Evolutionary conservation across 2,329 filamentous ascomycete species (phyloP).

Genomic region (Talaromyces sp.): DNA sequence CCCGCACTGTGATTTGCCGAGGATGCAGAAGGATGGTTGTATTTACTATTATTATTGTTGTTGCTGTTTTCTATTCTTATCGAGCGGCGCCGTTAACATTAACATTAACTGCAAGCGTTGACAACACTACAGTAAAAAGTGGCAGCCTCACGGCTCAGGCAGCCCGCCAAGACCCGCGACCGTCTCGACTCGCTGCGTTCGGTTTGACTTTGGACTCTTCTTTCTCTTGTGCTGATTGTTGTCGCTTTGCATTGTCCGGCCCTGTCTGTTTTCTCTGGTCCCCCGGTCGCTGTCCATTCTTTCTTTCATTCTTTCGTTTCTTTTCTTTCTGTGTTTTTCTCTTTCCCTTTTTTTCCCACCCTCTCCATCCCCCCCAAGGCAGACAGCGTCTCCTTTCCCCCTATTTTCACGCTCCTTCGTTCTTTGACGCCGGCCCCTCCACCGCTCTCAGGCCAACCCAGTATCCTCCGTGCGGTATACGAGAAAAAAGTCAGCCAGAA

Average conservation of each 20-base stretch:
- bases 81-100: not conserved
- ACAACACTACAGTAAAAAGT: too few relatives aligned
- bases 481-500: too few relatives aligned
- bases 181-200: not conserved
- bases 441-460: not conserved
- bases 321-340: not conserved
- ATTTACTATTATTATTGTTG: too few relatives aligned
- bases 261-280: not conserved
- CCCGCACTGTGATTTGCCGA: not conserved
- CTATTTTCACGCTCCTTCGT: slow-evolving; percentile 13
- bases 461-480: too few relatives aligned
- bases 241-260: not conserved
- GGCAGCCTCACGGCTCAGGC: slow-evolving; percentile 4
- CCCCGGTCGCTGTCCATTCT: slow-evolving; percentile 6
- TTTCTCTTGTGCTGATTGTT: not conserved
- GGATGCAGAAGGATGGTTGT: not conserved
- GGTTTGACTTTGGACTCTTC: not conserved
- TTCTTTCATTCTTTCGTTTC: slow-evolving; percentile 9
- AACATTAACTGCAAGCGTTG: too few relatives aligned
- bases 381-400: slow-evolving; percentile 14
- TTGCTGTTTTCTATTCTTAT: too few relatives aligned
- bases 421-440: slow-evolving; percentile 2
- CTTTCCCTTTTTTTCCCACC: slow-evolving; percentile 10
- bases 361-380: slow-evolving; percentile 5
- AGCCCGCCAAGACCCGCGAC: not conserved